Evolutionary conservation across 1,284 basidiomycete genomes (phyloP), one percentile per base, ranked within the genome.

Genomic region (Trametes polyzona): DNA sequence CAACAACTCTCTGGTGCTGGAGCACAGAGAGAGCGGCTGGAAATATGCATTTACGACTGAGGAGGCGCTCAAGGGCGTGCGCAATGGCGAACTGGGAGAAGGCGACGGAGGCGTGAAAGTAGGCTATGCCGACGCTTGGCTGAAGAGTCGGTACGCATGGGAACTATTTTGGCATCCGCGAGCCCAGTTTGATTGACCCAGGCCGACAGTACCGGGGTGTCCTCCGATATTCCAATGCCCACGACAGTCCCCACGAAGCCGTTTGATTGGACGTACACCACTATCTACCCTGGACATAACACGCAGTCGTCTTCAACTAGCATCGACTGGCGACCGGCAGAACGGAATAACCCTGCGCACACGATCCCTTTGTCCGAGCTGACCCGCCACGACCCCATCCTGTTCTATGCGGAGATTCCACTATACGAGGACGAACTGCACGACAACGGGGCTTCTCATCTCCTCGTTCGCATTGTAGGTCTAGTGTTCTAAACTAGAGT

Each of bases 201-300:
- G 27, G 19, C 60, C 30, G 60, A 58, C 64, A 88, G 88, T 59
- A 89, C 85, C 64, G 83, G 83, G 56, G 81, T 89, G 16, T 77
- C 79, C 35, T 83, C 90, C 8, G 75, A 77, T 43, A 73, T 86
- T 3, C 86, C 89, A 0, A 83, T 95, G 73, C 89, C 92, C 2
- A 71, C 81, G 64, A 90, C 89, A 4, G 84, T 88, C 35, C 76
- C 83, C 0, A 88, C 92, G 2, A 95, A 95, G 65, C 90, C 90
- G 1, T 98, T 94, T 73, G 97, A 99, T 71, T 99, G 97, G 97
- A 99, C 97, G 5, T 99, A 97, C 72, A 97, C 95, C 0, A 93
- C 93, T 2, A 87, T 83, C 0, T 96, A 98, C 69, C 68, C 86
- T 0, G 97, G 96, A 0, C 84, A 89, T 57, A 59, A 69, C 11